Evolutionary conservation across 345 rosid genomes (phyloP).

Genomic region (Melaleuca alternifolia): DNA sequence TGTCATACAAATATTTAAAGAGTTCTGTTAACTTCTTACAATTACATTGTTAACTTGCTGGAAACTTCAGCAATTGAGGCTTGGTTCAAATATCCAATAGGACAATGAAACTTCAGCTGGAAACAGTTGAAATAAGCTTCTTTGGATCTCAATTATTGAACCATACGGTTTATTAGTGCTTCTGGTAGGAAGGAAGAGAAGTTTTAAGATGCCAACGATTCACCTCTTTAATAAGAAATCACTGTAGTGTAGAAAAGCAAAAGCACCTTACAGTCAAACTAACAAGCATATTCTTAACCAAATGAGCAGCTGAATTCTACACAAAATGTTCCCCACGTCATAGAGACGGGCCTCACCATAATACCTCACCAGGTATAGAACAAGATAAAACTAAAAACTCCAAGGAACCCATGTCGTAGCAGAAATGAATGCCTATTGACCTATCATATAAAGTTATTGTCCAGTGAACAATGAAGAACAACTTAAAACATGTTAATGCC

Average conservation of each 20-base stretch:
- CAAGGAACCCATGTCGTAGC: not conserved
- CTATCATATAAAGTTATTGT: not conserved
- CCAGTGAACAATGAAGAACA: not conserved
- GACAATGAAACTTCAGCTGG: not conserved
- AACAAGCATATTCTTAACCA: not conserved
- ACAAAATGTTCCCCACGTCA: not conserved
- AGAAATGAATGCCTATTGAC: not conserved
- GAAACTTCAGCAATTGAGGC: not conserved
- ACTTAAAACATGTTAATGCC: not conserved
- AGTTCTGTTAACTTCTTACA: not conserved
- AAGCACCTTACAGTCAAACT: not conserved
- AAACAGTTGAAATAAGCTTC: not conserved
- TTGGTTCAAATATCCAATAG: not conserved
- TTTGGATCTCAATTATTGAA: not conserved
- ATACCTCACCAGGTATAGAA: not conserved
- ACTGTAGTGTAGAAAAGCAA: not conserved
- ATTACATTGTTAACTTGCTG: not conserved
- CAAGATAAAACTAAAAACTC: not conserved
- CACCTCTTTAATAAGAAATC: not conserved
- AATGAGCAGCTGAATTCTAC: not conserved
- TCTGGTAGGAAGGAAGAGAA: not conserved
- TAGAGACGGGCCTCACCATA: not conserved
- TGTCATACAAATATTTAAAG: not conserved
- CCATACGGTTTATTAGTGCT: not conserved
- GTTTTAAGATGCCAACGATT: not conserved